Conservation (phyloP, 345 rosid genomes). For the Rhodamnia rubescens region DNA sequence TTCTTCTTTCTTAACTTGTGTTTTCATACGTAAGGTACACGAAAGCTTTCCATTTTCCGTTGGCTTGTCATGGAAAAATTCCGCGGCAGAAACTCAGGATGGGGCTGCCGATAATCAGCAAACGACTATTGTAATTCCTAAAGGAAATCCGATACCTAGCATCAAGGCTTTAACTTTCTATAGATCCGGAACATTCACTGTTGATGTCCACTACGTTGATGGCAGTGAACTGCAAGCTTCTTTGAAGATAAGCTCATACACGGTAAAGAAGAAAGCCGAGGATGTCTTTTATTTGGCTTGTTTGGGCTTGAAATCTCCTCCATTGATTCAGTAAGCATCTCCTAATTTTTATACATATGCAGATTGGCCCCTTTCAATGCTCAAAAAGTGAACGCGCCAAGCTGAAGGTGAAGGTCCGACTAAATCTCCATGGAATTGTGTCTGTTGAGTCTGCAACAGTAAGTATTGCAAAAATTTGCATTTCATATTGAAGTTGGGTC, state of each 20-base stretch:
- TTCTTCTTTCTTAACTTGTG: not conserved
- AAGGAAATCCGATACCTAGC: slow-evolving; percentile 84
- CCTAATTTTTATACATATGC: slow-evolving; percentile 4
- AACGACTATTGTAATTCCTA: slow-evolving; percentile 67
- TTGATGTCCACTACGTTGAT: slow-evolving; percentile 75
- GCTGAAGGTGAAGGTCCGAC: slow-evolving; percentile 76
- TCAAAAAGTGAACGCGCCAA: slow-evolving; percentile 64
- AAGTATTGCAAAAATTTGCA: slow-evolving; percentile 7
- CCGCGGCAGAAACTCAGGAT: slow-evolving; percentile 46
- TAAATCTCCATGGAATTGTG: slow-evolving; percentile 80
- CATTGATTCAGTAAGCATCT: not conserved
- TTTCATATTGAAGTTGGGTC: not conserved
- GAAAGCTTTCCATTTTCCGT: slow-evolving; percentile 83
- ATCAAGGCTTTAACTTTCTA: slow-evolving; percentile 77
- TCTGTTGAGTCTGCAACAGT: slow-evolving; percentile 81
- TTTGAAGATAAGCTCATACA: slow-evolving; percentile 67
- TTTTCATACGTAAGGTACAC: slow-evolving; percentile 33
- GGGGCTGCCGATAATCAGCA: slow-evolving; percentile 64
- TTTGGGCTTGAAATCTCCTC: not conserved
- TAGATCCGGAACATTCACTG: slow-evolving; percentile 60
- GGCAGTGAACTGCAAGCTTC: slow-evolving; percentile 49
- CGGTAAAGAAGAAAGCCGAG: slow-evolving; percentile 21
- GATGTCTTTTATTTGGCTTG: not conserved
- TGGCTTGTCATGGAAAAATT: slow-evolving; percentile 74
- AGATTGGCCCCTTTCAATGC: slow-evolving; percentile 93